A percentile compares a stretch with the other conserved stretches of the same genome.
These are phyloP conservation scores for Plasmodium knowlesi DNA, from an alignment of 169 alveolate species.

Conservation along the genomic window DNA sequence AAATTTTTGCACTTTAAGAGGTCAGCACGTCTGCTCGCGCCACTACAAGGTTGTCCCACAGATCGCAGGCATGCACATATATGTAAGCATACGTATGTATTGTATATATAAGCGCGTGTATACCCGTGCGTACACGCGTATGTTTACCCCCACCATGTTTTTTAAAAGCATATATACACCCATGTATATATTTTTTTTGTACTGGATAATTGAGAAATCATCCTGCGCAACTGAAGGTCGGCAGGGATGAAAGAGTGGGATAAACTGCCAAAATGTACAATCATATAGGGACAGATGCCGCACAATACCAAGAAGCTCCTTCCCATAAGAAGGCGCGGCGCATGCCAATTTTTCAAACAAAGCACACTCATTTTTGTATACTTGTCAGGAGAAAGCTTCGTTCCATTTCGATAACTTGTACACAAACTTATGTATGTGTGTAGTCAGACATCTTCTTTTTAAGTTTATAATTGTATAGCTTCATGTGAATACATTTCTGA, in stretches of 20 bases:
- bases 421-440: background rate
- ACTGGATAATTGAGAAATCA: background rate
- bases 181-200: constrained; percentile 25
- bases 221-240: background rate
- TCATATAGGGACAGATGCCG: background rate
- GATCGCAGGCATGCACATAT: background rate
- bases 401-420: background rate
- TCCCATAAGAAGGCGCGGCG: background rate
- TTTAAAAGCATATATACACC: background rate
- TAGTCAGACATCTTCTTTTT: background rate
- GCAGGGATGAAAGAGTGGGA: background rate
- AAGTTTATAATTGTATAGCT: background rate
- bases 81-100: background rate
- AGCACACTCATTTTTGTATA: background rate
- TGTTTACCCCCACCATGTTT: constrained; percentile 1
- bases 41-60: background rate
- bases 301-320: background rate
- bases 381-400: background rate
- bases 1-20: constrained; percentile 13
- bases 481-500: background rate
- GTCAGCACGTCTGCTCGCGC: background rate
- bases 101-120: background rate
- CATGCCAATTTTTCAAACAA: background rate
- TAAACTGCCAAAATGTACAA: background rate
- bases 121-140: background rate